Evolutionary conservation across 331 rosid genomes (phyloP), one percentile per base, ranked within the genome.

Genomic region (Malus hybrid): DNA sequence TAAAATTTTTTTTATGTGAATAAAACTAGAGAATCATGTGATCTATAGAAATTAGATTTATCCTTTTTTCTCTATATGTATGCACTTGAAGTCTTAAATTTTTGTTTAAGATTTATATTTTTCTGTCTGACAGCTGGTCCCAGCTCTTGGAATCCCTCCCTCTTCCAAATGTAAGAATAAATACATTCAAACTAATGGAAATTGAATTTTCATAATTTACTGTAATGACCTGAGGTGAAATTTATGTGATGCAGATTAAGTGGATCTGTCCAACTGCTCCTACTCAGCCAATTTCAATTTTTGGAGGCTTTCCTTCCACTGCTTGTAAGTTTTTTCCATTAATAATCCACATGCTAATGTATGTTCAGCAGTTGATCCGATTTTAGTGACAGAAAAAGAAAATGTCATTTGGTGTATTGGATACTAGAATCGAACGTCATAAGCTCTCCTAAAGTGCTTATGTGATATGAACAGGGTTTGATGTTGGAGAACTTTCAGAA

Each of bases 261-360:
- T 95, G 99, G 99, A 95, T 95, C 58, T 95, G 99, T 79, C 99
- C 99, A 22, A 95, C 98, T 42, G 96, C 99, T 67, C 97, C 99
- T 34, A 90, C 97, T 82, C 96, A 73, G 78, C 97, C 99, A 74
- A 76, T 95, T 72, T n/a, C 87, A 46, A 29, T 86, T 63, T 90
- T 95, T 79, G 99, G 98, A 36, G 99, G 99, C 79, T 92, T 92
- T 88, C 98, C 99, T 26, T 95, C 99, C 44, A 95, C 99, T 71
- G 97, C 99, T 60, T 95, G 99, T 95, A 81, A 86, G 97, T 82
- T 80, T 82, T 46, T 84, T 63, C 79, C 64, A 57, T 71, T 77
- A 61, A 13, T 74, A 18, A 44, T 44, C 13, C 46, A 42, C 33
- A 28, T 42, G 7, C 39, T 52, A 11, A 63, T 2, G 62, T 34